Evolutionary conservation across 2,329 filamentous ascomycete genomes (phyloP).

Genomic region (Pseudocercospora musae): DNA sequence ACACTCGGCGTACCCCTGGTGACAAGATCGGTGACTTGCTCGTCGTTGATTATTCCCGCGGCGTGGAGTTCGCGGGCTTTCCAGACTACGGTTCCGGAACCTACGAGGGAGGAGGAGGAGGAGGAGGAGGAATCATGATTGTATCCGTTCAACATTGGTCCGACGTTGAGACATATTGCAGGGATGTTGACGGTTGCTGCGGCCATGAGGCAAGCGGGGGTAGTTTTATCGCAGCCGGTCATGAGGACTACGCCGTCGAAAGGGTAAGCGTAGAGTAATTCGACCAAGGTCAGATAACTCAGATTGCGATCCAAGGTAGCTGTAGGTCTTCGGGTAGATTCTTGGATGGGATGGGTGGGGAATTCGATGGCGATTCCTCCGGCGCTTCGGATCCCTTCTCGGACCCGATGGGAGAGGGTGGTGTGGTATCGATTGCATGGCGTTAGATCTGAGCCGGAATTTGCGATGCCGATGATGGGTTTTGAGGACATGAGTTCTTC

Average conservation of each 20-base stretch:
- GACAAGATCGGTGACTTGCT: slow-evolving; percentile 28
- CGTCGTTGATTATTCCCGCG: slow-evolving; percentile 29
- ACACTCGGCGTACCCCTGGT: slow-evolving; percentile 29
- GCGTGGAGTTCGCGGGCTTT: slow-evolving; percentile 32
- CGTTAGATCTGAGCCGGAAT: slow-evolving; percentile 32
- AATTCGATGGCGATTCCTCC: slow-evolving; percentile 34
- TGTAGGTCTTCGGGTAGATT: slow-evolving; percentile 29
- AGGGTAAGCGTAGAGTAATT: slow-evolving; percentile 32
- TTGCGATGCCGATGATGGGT: slow-evolving; percentile 34
- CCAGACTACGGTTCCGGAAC: slow-evolving; percentile 32
- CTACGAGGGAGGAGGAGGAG: no score
- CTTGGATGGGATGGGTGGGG: slow-evolving; percentile 34
- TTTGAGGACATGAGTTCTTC: slow-evolving; percentile 30
- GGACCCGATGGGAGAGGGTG: slow-evolving; percentile 28
- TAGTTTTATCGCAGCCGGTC: slow-evolving; percentile 35
- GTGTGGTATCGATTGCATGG: slow-evolving; percentile 33
- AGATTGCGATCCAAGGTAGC: slow-evolving; percentile 33
- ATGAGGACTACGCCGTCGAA: slow-evolving; percentile 33
- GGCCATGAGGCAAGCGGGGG: slow-evolving; percentile 33
- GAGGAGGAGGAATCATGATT: no score
- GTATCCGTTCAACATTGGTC: slow-evolving; percentile 34
- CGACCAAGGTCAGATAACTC: slow-evolving; percentile 31
- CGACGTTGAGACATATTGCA: slow-evolving; percentile 33
- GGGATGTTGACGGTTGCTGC: slow-evolving; percentile 33
- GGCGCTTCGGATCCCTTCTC: slow-evolving; percentile 31